Evolutionary conservation across 352 stramenopile species (phyloP).

Genomic region (Phytophthora nicotianae): DNA sequence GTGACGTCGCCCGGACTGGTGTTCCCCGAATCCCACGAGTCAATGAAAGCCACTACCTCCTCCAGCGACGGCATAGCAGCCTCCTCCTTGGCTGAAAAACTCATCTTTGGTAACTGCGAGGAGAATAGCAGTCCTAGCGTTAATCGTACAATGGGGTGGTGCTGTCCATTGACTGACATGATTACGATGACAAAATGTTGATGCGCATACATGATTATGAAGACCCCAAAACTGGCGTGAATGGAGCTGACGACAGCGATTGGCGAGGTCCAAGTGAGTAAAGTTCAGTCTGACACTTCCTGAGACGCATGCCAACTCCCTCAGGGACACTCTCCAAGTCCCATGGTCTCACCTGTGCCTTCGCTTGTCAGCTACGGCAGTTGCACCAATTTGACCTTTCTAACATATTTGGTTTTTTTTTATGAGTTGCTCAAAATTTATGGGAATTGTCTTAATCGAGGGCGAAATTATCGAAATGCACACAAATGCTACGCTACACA

Average conservation of each 20-base stretch:
- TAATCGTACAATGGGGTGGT: slow-evolving; percentile 16
- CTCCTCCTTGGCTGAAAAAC: slow-evolving; percentile 10
- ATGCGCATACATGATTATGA: slow-evolving; percentile 18
- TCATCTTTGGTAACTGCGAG: slow-evolving; percentile 6
- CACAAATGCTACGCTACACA: too few relatives aligned
- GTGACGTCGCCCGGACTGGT: slow-evolving; percentile 2
- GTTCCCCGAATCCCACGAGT: slow-evolving; percentile 21
- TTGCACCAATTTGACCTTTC: too few relatives aligned
- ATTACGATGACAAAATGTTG: slow-evolving; percentile 19
- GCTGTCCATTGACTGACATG: neutral
- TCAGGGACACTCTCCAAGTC: too few relatives aligned
- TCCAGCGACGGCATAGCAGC: slow-evolving; percentile 25
- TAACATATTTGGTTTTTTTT: too few relatives aligned
- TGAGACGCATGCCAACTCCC: too few relatives aligned
- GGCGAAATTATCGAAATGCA: too few relatives aligned
- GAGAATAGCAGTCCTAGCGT: neutral
- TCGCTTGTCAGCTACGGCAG: too few relatives aligned
- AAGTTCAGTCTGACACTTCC: neutral
- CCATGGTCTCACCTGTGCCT: too few relatives aligned
- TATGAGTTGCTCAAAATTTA: too few relatives aligned
- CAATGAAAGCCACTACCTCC: slow-evolving; percentile 35
- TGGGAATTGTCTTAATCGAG: too few relatives aligned
- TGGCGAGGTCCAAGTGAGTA: neutral
- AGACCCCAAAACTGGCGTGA: neutral
- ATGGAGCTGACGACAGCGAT: neutral